These are phyloP conservation scores for Alternaria sp. DNA, from an alignment of 2,329 filamentous ascomycete genomes.

Conservation along the genomic window DNA sequence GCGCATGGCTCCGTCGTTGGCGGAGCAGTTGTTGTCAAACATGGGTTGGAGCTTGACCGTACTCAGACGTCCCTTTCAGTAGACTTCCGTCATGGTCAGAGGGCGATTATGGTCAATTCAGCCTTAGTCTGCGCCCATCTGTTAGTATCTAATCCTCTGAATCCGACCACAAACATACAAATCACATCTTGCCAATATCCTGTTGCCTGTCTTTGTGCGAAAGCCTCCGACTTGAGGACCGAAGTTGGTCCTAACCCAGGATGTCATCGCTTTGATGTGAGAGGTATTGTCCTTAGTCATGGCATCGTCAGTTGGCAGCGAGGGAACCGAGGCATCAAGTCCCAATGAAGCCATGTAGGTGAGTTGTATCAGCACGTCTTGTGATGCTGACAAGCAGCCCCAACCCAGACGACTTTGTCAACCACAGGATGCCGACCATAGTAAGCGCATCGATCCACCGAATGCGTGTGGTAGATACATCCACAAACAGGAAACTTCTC, in stretches of 20 bases:
- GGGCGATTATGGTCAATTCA: background rate
- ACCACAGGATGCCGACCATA: conserved; percentile 40
- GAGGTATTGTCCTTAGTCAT: background rate
- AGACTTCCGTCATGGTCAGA: too few species aligned
- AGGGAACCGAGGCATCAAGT: accelerated
- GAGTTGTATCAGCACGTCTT: background rate
- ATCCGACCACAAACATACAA: background rate
- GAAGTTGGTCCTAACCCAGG: background rate
- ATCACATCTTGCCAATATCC: background rate
- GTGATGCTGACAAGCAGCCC: conserved; percentile 34
- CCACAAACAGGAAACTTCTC: conserved; percentile 48
- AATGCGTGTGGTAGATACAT: conserved; percentile 45
- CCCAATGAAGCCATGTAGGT: background rate
- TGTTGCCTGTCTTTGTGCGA: background rate
- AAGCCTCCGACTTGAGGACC: background rate
- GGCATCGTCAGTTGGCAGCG: background rate
- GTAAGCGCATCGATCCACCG: conserved; percentile 43
- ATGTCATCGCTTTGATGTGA: background rate
- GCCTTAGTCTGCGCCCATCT: background rate
- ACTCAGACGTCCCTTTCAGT: background rate
- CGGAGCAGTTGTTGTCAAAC: background rate
- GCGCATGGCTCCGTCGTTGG: too few species aligned
- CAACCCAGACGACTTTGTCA: conserved; percentile 41
- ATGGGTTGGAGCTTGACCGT: background rate
- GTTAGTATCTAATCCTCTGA: background rate